Base-by-base conservation (phyloP, 805 yeast species). In the Schizosaccharomyces cryophilus region DNA sequence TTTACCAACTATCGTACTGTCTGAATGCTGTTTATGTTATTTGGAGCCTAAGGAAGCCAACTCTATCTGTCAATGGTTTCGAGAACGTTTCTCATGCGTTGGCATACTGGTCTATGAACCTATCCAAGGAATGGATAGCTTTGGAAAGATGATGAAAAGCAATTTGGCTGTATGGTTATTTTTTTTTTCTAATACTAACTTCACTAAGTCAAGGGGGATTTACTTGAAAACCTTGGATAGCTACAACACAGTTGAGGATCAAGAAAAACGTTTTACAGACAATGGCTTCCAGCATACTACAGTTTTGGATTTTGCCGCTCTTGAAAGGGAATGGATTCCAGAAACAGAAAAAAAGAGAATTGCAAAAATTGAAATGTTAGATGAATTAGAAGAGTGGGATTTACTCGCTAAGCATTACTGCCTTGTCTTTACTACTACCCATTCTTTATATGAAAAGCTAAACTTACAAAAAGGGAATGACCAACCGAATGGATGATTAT, bases 21-120 rank as follows among this genome's bases (percentile, higher is more conserved):
- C 86, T 64, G 94, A 85, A 68, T 85, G 93, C 70, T 86, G 86
- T 42, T 71, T 85, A 42, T 85, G 94, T 67, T 85, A 85, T 67
- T 66, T 84, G 63, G 73, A 77, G 3, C 80, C 83, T 0, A 72
- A 71, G 13, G 77, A 76, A 26, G 77, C 83, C 29, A 67, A 70
- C 40, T 58, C 65, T 1, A 75, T 83, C 2, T 63, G 85, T 3
- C 61, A 67, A 1, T 76, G 74, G 66, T 76, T 83, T 40, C 59
- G 24, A 24, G 21, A 61, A 11, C 56, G 61, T 15, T 59, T 65
- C 67, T 71, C 40, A 17, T 65, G 64, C 4, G 59, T 70, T 61
- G 60, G 69, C 26, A 64, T 80, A 24, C 67, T 80, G 4, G 71
- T 84, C 4, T 85, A 85, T 69, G 94, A 85, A 63, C 94, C 94